Evolutionary conservation across 192 early-diverging fungal species (phyloP), one percentile per base, ranked within the genome.

Genomic region (Linnemannia hyalina): DNA sequence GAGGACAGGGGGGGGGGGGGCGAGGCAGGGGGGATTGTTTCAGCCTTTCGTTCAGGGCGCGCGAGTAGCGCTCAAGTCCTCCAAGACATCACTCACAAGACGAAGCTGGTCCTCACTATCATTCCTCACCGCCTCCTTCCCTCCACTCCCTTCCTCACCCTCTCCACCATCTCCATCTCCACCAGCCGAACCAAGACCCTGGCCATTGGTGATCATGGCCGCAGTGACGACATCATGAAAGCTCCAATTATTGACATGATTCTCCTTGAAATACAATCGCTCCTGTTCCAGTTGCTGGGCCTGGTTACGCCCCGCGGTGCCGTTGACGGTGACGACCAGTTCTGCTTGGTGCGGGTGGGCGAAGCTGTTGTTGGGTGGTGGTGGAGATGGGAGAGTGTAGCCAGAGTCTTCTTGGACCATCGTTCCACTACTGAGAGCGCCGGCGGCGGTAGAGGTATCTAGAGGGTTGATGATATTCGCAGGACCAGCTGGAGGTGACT

Each of bases 211-310:
- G 42, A 82, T 16, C 40, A 80, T 36, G 3, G 86, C 81, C 0
- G 81, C 86, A 46, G 69, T 68, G 22, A 86, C 84, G 16, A 86
- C 74, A 60, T 86, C 79, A 36, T 80, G 84, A 32, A 86, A 86
- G 29, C 69, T 82, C 73, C 79, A n/a, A 22, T 16, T 52, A 16
- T 52, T 52, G 49, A 6, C 4, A 2, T 22, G 15, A 7, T 13
- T 29, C 35, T 46, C 71, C 16, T 57, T 68, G 8, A 13, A 36
- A n/a, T 32, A 32, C 16, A 52, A 9, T 42, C 57, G 40, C 13
- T 32, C 11, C 49, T 16, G 18, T 38, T 15, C 70, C 60, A 55
- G 49, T 32, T 57, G 44, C 16, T 4, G 26, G 0, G 16, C 60
- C 23, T 68, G 79, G 3, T 26, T 36, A 11, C 57, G 80, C 32